phyloP scores from a whole-genome alignment of 352 stramenopile genomes.

The Saprolegnia diclina region DNA sequence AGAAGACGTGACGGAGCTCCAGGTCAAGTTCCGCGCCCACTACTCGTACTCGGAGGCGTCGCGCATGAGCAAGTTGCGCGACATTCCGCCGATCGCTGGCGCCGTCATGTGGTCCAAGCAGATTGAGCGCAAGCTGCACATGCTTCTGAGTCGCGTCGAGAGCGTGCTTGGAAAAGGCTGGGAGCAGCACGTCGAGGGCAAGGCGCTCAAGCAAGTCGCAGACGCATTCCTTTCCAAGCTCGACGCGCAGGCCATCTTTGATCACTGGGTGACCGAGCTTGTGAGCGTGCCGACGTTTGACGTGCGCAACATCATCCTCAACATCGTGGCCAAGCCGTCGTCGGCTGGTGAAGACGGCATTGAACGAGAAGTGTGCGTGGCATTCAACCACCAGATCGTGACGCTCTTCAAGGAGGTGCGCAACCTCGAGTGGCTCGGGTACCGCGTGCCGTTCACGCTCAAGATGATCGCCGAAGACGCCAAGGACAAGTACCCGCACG shows the following conservation, averaged over 20 bases:
- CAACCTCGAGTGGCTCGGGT: constrained; percentile 98
- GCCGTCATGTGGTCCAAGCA: constrained; percentile 99
- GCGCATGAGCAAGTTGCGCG: constrained; percentile 90
- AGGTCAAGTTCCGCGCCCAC: constrained; percentile 91
- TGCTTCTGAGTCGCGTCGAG: constrained; percentile 94
- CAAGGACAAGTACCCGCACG: constrained; percentile 94
- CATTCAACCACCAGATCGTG: constrained; percentile 98
- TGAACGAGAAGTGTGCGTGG: constrained; percentile 74
- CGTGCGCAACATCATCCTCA: constrained; percentile 88
- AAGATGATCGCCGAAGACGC: constrained; percentile 96
- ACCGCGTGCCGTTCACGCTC: constrained; percentile 93
- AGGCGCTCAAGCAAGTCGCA: constrained; percentile 89
- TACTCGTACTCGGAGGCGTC: constrained; percentile 96
- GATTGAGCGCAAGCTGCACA: constrained; percentile 98
- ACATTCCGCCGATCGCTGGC: constrained; percentile 96
- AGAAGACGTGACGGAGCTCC: constrained; percentile 93
- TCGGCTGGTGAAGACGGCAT: constrained; percentile 36
- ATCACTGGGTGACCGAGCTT: constrained; percentile 92
- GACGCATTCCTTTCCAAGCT: constrained; percentile 84
- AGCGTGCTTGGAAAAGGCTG: constrained; percentile 95
- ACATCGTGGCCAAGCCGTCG: constrained; percentile 81
- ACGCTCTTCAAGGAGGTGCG: constrained; percentile 98
- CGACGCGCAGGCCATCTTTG: constrained; percentile 90
- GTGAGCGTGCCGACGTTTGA: constrained; percentile 87
- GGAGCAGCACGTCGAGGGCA: constrained; percentile 96